These are phyloP conservation scores for Apophysomyces sp. DNA, from an alignment of 371 early-diverging fungal genomes.

Conservation along the genomic window DNA sequence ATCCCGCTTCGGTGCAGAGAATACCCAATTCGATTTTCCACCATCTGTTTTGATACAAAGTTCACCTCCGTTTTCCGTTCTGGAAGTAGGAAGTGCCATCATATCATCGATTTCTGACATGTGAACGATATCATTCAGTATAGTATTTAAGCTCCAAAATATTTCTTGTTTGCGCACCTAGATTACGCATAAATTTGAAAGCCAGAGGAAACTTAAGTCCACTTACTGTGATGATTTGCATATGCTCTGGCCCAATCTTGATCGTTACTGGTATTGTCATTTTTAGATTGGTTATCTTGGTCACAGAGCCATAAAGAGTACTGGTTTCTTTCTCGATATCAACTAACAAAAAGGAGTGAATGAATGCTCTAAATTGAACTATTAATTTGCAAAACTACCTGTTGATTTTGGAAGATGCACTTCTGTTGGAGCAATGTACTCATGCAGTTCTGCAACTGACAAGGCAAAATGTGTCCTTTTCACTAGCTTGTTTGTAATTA, in stretches of 20 bases:
- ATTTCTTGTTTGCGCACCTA: slow-evolving; percentile 56
- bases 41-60: slow-evolving; percentile 65
- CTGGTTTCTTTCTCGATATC: slow-evolving; percentile 65
- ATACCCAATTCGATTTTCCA: slow-evolving; percentile 56
- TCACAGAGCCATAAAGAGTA: slow-evolving; percentile 55
- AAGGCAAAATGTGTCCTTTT: slow-evolving; percentile 59
- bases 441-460: slow-evolving; percentile 57
- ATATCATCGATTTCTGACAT: slow-evolving; percentile 80
- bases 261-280: slow-evolving; percentile 70
- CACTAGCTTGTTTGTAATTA: slow-evolving; percentile 50
- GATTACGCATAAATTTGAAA: background rate
- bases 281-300: slow-evolving; percentile 50
- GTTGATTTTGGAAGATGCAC: slow-evolving; percentile 73
- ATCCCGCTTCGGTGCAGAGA: slow-evolving; percentile 72
- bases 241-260: slow-evolving; percentile 71
- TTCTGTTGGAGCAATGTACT: slow-evolving; percentile 63
- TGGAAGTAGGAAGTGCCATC: slow-evolving; percentile 32
- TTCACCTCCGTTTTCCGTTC: slow-evolving; percentile 60
- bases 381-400: too few species aligned
- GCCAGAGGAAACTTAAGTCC: background rate
- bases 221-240: slow-evolving; percentile 68
- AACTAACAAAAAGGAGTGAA: slow-evolving; percentile 25
- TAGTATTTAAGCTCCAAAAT: slow-evolving; percentile 62
- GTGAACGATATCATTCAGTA: slow-evolving; percentile 80
- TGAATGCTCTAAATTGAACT: background rate